Percentiles rank a stretch among this genome's conserved stretches.
Conservation (phyloP, 106 monocot genomes). For the Dendrobium catenatum region DNA sequence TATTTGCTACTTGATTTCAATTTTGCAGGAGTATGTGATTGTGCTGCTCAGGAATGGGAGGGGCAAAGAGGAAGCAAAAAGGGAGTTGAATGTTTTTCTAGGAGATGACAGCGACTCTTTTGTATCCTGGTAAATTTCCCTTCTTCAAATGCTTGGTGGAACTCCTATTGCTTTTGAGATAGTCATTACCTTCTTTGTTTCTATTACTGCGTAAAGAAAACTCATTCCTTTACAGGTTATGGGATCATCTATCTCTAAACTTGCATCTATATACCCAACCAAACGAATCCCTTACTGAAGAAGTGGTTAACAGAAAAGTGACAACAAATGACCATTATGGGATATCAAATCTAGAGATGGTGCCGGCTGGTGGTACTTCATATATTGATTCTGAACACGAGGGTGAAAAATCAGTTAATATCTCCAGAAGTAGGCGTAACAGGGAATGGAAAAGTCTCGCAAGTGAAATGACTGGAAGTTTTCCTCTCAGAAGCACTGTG, state of each 20-base stretch:
- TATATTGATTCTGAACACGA: slow-evolving; percentile 35
- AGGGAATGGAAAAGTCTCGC: slow-evolving; percentile 58
- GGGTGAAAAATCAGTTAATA: slow-evolving; percentile 22
- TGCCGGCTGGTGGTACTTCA: slow-evolving; percentile 2
- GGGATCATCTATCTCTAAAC: slow-evolving; percentile 63
- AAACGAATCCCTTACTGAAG: slow-evolving; percentile 15
- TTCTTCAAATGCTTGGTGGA: background rate
- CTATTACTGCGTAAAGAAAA: background rate
- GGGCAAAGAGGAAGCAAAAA: slow-evolving; percentile 56
- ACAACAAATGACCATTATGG: slow-evolving; percentile 9
- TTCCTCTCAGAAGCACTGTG: slow-evolving; percentile 53
- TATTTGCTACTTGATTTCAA: background rate
- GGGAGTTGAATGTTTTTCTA: slow-evolving; percentile 66
- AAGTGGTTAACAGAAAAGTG: slow-evolving; percentile 5
- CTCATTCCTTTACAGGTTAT: slow-evolving; percentile 39
- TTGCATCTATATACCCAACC: slow-evolving; percentile 38
- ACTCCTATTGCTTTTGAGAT: background rate
- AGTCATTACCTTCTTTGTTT: background rate
- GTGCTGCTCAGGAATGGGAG: slow-evolving; percentile 80
- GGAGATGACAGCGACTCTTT: slow-evolving; percentile 62
- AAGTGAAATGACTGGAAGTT: slow-evolving; percentile 25
- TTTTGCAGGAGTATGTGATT: slow-evolving; percentile 83
- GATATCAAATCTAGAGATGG: slow-evolving; percentile 13
- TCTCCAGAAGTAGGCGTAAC: slow-evolving; percentile 40
- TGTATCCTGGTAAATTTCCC: slow-evolving; percentile 47